Percentiles rank a stretch among this genome's conserved stretches.
Conservation (phyloP, 768 basidiomycete species). For the Gyrodon lividus region DNA sequence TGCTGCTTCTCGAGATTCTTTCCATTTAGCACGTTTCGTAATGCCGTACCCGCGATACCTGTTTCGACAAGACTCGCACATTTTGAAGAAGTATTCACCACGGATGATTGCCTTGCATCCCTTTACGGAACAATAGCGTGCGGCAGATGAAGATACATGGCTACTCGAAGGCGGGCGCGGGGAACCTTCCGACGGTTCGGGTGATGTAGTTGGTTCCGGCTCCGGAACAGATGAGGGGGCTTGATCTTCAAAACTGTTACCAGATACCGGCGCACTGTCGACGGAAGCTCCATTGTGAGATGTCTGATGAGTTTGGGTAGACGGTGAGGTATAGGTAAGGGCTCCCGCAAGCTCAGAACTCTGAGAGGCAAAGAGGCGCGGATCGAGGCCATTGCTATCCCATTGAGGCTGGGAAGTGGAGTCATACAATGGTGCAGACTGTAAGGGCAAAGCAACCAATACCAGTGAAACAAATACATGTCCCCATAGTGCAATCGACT, state of each 20-base stretch:
- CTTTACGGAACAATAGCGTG: conserved; percentile 51
- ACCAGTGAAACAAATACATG: neutral
- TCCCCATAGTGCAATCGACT: neutral
- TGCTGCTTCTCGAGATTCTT: conserved; percentile 42
- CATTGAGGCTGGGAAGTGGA: conserved; percentile 6
- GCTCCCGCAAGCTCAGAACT: conserved; percentile 52
- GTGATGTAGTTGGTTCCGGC: neutral
- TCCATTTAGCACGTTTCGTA: conserved; percentile 57
- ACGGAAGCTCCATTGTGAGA: neutral
- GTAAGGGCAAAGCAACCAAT: neutral
- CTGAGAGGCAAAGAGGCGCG: conserved; percentile 31
- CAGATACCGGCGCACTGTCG: neutral
- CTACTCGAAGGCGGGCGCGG: neutral
- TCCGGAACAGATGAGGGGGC: neutral
- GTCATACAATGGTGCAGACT: neutral
- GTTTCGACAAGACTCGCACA: conserved; percentile 47
- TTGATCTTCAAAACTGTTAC: neutral
- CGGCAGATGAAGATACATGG: conserved; percentile 10
- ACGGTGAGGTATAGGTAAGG: conserved; percentile 35
- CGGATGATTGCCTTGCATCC: conserved; percentile 50
- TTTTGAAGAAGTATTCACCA: conserved; percentile 41
- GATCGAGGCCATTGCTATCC: conserved; percentile 29
- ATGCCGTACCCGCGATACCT: conserved; percentile 52
- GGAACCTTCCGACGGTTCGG: neutral
- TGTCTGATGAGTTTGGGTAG: neutral